Conservation (phyloP, 1,139 yeast species). For the Sugiyamaella pinicola region DNA sequence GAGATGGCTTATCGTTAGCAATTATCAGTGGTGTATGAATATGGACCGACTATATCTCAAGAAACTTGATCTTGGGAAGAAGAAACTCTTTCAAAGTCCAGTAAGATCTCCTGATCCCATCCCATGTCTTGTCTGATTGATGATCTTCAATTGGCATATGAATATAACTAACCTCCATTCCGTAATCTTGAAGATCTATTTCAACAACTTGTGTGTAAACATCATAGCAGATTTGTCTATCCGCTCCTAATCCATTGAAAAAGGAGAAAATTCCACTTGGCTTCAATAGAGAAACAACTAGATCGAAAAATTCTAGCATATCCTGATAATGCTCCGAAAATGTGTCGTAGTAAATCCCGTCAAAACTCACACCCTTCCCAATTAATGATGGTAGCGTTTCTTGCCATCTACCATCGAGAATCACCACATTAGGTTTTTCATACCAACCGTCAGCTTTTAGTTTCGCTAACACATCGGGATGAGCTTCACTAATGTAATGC, state of each 20-base stretch:
- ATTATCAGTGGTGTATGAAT: neutral
- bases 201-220: conserved; percentile 84
- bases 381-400: conserved; percentile 68
- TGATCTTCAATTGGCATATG: conserved; percentile 38
- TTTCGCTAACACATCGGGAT: conserved; percentile 80
- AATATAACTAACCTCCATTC: conserved; percentile 60
- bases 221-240: conserved; percentile 82
- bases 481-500: conserved; percentile 93
- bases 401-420: conserved; percentile 91
- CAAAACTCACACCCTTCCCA: conserved; percentile 70
- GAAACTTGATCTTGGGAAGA: conserved; percentile 35
- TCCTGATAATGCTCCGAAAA: conserved; percentile 87
- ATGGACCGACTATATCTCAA: conserved; percentile 6
- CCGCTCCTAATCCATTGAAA: conserved; percentile 97
- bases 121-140: conserved; percentile 55
- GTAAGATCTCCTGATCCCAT: conserved; percentile 67
- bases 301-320: conserved; percentile 82
- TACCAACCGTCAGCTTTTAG: conserved; percentile 82
- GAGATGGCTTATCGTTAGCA: neutral
- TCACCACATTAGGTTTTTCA: conserved; percentile 66
- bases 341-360: conserved; percentile 92
- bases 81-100: conserved; percentile 50
- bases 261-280: conserved; percentile 76
- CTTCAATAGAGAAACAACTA: conserved; percentile 76
- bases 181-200: conserved; percentile 77